These are phyloP conservation scores for Coleophoma eucalyptorum DNA, from an alignment of 2,329 filamentous ascomycete genomes.

Conservation along the genomic window DNA sequence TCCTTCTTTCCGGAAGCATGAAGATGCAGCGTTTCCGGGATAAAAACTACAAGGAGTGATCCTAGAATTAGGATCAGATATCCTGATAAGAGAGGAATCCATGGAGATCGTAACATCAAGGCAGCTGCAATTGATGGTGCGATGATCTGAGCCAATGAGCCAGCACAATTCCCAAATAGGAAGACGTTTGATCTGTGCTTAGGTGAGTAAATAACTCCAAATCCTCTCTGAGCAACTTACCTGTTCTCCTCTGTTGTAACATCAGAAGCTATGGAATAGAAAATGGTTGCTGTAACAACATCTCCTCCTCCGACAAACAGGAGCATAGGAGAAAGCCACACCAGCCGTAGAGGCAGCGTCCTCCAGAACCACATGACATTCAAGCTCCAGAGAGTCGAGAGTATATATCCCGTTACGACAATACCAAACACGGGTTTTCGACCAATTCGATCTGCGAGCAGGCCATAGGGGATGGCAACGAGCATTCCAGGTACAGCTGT, in stretches of 20 bases:
- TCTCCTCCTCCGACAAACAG: slow-evolving; percentile 32
- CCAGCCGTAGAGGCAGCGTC: slow-evolving; percentile 25
- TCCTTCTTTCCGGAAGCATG: slow-evolving; percentile 3
- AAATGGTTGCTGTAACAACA: slow-evolving; percentile 24
- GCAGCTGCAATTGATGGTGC: slow-evolving; percentile 31
- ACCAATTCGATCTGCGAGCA: slow-evolving; percentile 33
- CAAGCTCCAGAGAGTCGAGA: slow-evolving; percentile 25
- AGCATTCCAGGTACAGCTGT: slow-evolving; percentile 26
- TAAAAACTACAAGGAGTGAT: slow-evolving; percentile 16
- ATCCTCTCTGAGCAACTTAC: slow-evolving; percentile 14
- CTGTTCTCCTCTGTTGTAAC: slow-evolving; percentile 32
- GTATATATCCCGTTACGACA: slow-evolving; percentile 25
- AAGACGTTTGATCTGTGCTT: slow-evolving; percentile 30
- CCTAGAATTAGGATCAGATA: slow-evolving; percentile 11
- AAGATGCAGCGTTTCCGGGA: slow-evolving; percentile 28
- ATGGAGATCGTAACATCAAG: slow-evolving; percentile 29
- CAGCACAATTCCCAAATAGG: slow-evolving; percentile 24
- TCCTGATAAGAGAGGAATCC: slow-evolving; percentile 20
- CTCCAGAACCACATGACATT: slow-evolving; percentile 29
- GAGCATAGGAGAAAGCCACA: slow-evolving; percentile 30
- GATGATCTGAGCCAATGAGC: slow-evolving; percentile 30
- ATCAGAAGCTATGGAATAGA: slow-evolving; percentile 33
- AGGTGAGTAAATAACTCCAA: no score
- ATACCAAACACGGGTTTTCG: slow-evolving; percentile 31
- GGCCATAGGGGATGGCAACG: slow-evolving; percentile 31